A percentile compares a stretch with the other conserved stretches of the same genome.
Evolutionary conservation across 23 red algal genomes (phyloP).

Genomic region (Pyropia haitanensis): DNA sequence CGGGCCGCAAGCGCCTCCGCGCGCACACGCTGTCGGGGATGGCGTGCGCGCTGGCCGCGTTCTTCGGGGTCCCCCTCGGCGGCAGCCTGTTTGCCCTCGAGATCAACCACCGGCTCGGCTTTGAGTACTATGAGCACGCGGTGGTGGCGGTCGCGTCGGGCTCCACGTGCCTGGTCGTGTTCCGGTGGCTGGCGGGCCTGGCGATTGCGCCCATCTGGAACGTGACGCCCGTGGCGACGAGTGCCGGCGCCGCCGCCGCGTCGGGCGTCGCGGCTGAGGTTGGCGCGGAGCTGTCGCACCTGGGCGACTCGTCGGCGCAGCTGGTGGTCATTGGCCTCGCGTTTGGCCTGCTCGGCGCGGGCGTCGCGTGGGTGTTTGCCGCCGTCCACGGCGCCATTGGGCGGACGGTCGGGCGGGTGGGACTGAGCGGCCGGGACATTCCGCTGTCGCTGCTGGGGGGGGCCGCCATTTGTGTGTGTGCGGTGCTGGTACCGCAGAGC

Average conservation of each 20-base stretch:
- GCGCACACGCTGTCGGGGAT: conserved; percentile 76
- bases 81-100: conserved; percentile 87
- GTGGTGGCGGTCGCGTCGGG: conserved; percentile 60
- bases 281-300: neutral
- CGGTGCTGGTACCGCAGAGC: conserved; percentile 59
- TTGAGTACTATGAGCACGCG: conserved; percentile 88
- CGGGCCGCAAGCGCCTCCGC: conserved; percentile 45
- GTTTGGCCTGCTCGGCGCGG: conserved; percentile 61
- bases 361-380: conserved; percentile 43
- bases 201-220: conserved; percentile 69
- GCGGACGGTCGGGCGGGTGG: conserved; percentile 9
- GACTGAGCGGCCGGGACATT: conserved; percentile 13
- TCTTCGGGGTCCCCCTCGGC: conserved; percentile 82
- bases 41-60: conserved; percentile 77
- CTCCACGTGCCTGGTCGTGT: conserved; percentile 64
- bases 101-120: conserved; percentile 67
- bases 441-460: conserved; percentile 61
- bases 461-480: conserved; percentile 29
- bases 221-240: conserved; percentile 5
- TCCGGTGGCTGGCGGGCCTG: conserved; percentile 42
- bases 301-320: conserved; percentile 32
- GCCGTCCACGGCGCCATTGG: conserved; percentile 35
- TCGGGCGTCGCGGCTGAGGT: no score
- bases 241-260: no score
- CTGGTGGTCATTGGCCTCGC: conserved; percentile 31